Evolutionary conservation across 2,329 filamentous ascomycete genomes (phyloP).

Genomic region (Colletotrichum sp.): DNA sequence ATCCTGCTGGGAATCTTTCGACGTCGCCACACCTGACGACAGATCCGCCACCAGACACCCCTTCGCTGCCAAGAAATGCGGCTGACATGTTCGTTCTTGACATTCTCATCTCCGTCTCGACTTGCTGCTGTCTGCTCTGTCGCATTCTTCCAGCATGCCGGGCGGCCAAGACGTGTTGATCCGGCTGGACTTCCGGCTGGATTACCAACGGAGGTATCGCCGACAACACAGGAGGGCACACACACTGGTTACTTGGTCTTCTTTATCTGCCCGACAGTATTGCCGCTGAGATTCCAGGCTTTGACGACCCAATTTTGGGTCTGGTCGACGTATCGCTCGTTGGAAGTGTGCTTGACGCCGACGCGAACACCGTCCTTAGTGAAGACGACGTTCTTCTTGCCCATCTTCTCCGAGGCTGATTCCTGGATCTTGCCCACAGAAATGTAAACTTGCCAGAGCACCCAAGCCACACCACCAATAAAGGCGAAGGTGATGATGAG

Average conservation of each 20-base stretch:
- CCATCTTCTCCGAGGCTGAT: constrained; percentile 71
- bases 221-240: background rate
- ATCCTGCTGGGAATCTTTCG: background rate
- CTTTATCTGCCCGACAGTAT: constrained; percentile 19
- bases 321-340: constrained; percentile 74
- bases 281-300: constrained; percentile 64
- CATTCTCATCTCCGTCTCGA: background rate
- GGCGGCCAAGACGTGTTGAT: background rate
- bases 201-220: background rate
- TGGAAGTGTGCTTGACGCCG: constrained; percentile 70
- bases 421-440: constrained; percentile 69
- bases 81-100: background rate
- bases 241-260: constrained; percentile 5
- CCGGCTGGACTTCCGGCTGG: background rate
- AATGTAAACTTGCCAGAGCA: constrained; percentile 76
- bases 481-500: constrained; percentile 68
- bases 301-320: constrained; percentile 74
- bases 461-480: constrained; percentile 62
- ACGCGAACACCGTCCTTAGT: constrained; percentile 77
- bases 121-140: background rate
- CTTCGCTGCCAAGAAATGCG: background rate
- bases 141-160: background rate
- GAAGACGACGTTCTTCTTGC: constrained; percentile 76
- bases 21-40: background rate
- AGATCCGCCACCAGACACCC: background rate